Conservation (phyloP, 352 stramenopile genomes). For the Phytophthora pinifolia region DNA sequence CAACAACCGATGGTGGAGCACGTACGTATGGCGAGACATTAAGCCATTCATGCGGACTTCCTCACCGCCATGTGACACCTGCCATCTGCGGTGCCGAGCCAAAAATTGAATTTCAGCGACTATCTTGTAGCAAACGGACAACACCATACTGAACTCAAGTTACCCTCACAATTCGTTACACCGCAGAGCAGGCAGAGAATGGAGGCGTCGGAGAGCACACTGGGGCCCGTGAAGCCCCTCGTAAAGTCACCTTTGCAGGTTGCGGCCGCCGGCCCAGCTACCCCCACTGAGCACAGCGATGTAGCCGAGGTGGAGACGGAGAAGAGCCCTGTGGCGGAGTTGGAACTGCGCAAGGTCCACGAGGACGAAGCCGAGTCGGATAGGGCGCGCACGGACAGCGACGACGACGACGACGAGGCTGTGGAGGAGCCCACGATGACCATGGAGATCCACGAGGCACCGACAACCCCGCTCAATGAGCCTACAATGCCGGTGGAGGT, state of each 20-base stretch:
- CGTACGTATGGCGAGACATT: conserved; percentile 2
- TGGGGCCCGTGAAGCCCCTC: conserved; percentile 10
- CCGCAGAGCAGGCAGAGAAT: conserved; percentile 16
- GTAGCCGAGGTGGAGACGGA: conserved; percentile 31
- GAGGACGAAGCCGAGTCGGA: conserved; percentile 34
- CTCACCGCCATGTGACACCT: conserved; percentile 5
- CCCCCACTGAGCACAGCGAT: conserved; percentile 11
- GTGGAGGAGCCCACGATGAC: conserved; percentile 3
- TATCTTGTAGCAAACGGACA: conserved; percentile 25
- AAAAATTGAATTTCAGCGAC: conserved; percentile 11
- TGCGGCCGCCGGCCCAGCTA: conserved; percentile 2
- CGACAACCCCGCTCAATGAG: neutral
- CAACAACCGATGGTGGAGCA: conserved; percentile 8
- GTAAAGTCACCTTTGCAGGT: conserved; percentile 4
- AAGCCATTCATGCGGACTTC: conserved; percentile 6
- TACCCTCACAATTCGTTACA: conserved; percentile 28
- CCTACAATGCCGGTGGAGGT: conserved; percentile 17
- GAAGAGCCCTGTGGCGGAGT: conserved; percentile 19
- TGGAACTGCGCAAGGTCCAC: conserved; percentile 17
- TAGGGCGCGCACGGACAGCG: conserved; percentile 31
- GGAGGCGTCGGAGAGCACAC: conserved; percentile 19
- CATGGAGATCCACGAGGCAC: neutral
- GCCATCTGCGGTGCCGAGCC: conserved; percentile 15
- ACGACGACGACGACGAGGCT: conserved; percentile 28
- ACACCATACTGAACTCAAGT: conserved; percentile 22